These are phyloP conservation scores for Pelargonium citronellum DNA, from an alignment of 441 rosid species.

Conservation along the genomic window DNA sequence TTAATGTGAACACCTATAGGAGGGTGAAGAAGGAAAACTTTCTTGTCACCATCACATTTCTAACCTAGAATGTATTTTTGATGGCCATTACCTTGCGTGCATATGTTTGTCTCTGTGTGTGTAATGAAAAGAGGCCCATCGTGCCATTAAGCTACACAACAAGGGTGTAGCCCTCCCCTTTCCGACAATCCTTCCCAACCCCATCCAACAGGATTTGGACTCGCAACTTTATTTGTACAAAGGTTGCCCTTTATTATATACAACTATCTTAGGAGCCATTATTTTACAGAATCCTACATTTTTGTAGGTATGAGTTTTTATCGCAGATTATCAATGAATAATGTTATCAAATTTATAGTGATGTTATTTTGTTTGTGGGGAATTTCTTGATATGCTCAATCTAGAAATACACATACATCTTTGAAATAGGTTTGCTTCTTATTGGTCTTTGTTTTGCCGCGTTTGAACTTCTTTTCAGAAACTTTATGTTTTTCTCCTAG, in stretches of 20 bases:
- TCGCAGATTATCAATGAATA: constrained; percentile 14
- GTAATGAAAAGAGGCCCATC: too few species aligned
- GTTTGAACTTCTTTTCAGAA: constrained; percentile 3
- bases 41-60: not conserved
- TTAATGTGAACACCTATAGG: not conserved
- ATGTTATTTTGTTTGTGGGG: not conserved
- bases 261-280: not conserved
- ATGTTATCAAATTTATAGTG: not conserved
- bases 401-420: not conserved
- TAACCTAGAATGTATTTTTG: not conserved
- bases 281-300: not conserved
- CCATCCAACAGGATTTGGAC: not conserved
- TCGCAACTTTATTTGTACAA: not conserved
- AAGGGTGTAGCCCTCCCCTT: too few species aligned
- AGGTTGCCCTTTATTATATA: not conserved
- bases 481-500: constrained; percentile 32
- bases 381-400: not conserved
- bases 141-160: too few species aligned
- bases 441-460: constrained; percentile 9
- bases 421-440: not conserved
- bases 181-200: not conserved
- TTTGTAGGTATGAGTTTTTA: not conserved
- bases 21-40: not conserved
- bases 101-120: too few species aligned
- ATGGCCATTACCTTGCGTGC: not conserved